A percentile compares a stretch with the other conserved stretches of the same genome.
These are phyloP conservation scores for Clohesyomyces aquaticus DNA, from an alignment of 495 filamentous ascomycete genomes.

Conservation along the genomic window DNA sequence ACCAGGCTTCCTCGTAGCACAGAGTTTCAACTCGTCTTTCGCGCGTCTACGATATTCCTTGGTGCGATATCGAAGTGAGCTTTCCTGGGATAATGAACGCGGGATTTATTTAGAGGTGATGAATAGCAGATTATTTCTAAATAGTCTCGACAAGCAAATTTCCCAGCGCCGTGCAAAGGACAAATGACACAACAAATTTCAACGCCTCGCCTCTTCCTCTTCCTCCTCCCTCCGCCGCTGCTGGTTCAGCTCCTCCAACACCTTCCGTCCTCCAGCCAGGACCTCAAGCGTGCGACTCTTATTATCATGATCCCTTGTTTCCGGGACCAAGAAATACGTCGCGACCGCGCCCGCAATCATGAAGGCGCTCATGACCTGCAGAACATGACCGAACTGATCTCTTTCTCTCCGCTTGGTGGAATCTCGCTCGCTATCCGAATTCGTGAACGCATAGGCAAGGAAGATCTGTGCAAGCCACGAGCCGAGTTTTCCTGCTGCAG, in stretches of 20 bases:
- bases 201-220: no score
- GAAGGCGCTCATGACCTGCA: constrained; percentile 34
- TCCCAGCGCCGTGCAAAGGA: no score
- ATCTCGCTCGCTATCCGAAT: not conserved
- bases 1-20: no score
- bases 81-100: no score
- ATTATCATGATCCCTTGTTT: constrained; percentile 33
- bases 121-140: no score
- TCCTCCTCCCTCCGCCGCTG: constrained; percentile 18
- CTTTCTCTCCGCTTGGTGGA: no score
- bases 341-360: constrained; percentile 35
- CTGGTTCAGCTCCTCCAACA: constrained; percentile 27
- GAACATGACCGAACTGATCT: constrained; percentile 26
- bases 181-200: no score
- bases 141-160: no score
- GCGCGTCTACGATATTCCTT: no score
- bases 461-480: constrained; percentile 37
- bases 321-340: constrained; percentile 32
- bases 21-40: no score
- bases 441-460: constrained; percentile 29
- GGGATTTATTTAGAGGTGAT: no score
- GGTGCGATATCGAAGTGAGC: no score
- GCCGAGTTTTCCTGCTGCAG: constrained; percentile 33
- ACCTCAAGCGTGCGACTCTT: constrained; percentile 31
- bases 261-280: constrained; percentile 22